Evolutionary conservation across 1,284 basidiomycete genomes (phyloP), one percentile per base, ranked within the genome.

Genomic region (Cryptococcus amylolentus): DNA sequence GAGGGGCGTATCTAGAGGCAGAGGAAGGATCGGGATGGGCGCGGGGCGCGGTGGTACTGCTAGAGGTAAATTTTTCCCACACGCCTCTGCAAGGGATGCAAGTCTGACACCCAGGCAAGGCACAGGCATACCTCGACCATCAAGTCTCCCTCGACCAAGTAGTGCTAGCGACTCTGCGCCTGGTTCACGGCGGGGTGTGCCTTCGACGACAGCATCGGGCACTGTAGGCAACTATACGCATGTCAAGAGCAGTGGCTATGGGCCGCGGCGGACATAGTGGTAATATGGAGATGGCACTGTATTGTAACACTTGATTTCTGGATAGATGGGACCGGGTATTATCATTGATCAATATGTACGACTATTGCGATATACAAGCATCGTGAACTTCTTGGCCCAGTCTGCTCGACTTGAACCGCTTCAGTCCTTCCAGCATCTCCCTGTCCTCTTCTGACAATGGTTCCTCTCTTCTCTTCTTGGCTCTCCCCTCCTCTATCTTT

Each of bases 201-300:
- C 31, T 6, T 35, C 31, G 10, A 35, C 31, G 31, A 35, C 31
- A 35, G 31, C 31, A 10, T 35, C 41, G 10, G 23, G 63, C 5
- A 47, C 46, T 12, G 46, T n/a, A 47, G 71, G 71, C 20, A 58
- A 66, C n/a, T 74, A 70, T 52, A 60, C 65, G 18, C 62, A 73
- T 61, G 73, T 77, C 5, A 68, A 68, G 55, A 73, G 72, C 49
- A 75, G 73, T 54, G 75, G 75, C 14, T 77, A 77, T 54, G 75
- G 75, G 0, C 72, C 72, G 7, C 42, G 60, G 14, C 41, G 28
- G 42, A 26, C 39, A 51, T 55, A 55, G 26, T 14, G 14, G 6
- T 41, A 14, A 41, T 18, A 41, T 41, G 18, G 39, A 41, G 18
- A 14, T 41, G 18, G 14, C 39, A 41, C 14, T 41, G 18, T 42